Evolutionary conservation across 139 green algal species (phyloP), one percentile per base, ranked within the genome.

Genomic region (Chlorella sp.): DNA sequence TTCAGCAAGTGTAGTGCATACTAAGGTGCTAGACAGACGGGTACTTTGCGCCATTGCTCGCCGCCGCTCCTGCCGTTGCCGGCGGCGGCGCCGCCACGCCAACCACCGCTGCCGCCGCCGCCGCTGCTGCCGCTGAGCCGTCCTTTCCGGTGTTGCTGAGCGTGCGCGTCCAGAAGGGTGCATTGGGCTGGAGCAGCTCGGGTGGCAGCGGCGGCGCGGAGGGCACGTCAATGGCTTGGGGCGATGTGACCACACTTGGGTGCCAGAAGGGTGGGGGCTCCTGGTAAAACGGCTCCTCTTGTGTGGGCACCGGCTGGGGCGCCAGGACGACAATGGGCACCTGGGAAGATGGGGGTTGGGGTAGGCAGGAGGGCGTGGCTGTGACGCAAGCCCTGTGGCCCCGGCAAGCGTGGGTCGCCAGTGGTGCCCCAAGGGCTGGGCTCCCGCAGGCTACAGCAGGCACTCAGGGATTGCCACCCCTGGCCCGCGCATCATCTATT

Each of bases 131-230:
- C 34, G 2, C 0, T 32, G 40, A 22, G n/a, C 7, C 60, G 17
- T 34, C 64, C 41, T 30, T 6, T 32, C 43, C 32, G 17, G 4
- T 51, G 51, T 48, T 46, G 51, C 75, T 81, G 34, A 30, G 26
- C 1, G 75, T 41, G 51, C 51, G 75, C 11, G 36, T 8, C 75
- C 75, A 81, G 75, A 81, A 81, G 51, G 75, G 75, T 34, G 75
- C 75, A 38, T 81, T 56, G 51, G 76, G 76, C 76, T 54, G n/a
- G 19, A 82, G 76, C 54, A 82, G 76, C 54, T 82, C 76, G 30
- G 51, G 54, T 38, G 76, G 76, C 54, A 69, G 76, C 38, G 76
- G 34, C 26, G 76, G 76, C 8, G 76, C 76, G 1, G 54, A 70
- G n/a, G 76, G 76, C 76, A 82, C 76, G 1, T n/a, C 54, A 6